These are phyloP conservation scores for Termitomyces sp. DNA, from an alignment of 768 basidiomycete genomes.

Conservation along the genomic window DNA sequence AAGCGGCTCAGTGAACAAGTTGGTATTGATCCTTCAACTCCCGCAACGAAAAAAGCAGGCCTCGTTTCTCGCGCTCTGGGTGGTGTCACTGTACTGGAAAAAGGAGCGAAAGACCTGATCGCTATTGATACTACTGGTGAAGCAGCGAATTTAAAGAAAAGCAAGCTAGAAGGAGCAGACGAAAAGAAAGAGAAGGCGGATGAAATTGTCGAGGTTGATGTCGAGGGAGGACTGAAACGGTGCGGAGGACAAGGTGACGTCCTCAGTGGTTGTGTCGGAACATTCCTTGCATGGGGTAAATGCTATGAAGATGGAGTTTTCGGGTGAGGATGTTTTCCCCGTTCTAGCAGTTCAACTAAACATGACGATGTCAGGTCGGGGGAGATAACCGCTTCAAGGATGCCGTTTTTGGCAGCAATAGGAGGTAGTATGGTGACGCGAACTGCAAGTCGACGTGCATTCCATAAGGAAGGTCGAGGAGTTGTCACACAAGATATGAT, in stretches of 20 bases:
- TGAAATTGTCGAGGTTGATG: slow-evolving; percentile 61
- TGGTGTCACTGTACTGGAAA: slow-evolving; percentile 87
- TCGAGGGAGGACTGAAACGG: slow-evolving; percentile 79
- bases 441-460: slow-evolving; percentile 73
- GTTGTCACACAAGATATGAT: slow-evolving; percentile 82
- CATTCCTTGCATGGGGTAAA: slow-evolving; percentile 92
- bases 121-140: slow-evolving; percentile 67
- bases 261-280: slow-evolving; percentile 80
- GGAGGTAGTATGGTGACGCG: slow-evolving; percentile 89
- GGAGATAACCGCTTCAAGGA: slow-evolving; percentile 47
- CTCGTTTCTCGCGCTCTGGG: slow-evolving; percentile 71
- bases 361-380: neutral
- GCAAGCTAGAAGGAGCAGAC: slow-evolving; percentile 36
- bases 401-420: slow-evolving; percentile 81
- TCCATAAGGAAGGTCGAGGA: slow-evolving; percentile 67
- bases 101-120: slow-evolving; percentile 80
- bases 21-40: slow-evolving; percentile 53
- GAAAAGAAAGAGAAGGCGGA: slow-evolving; percentile 45
- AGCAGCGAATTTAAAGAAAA: slow-evolving; percentile 37
- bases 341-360: neutral
- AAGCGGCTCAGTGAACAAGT: slow-evolving; percentile 72
- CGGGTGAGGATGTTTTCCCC: slow-evolving; percentile 41
- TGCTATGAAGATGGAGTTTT: slow-evolving; percentile 85
- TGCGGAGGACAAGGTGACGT: slow-evolving; percentile 98
- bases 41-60: slow-evolving; percentile 52